phyloP scores from a whole-genome alignment of 805 yeast genomes.

The Kockiozyma suomiensis region DNA sequence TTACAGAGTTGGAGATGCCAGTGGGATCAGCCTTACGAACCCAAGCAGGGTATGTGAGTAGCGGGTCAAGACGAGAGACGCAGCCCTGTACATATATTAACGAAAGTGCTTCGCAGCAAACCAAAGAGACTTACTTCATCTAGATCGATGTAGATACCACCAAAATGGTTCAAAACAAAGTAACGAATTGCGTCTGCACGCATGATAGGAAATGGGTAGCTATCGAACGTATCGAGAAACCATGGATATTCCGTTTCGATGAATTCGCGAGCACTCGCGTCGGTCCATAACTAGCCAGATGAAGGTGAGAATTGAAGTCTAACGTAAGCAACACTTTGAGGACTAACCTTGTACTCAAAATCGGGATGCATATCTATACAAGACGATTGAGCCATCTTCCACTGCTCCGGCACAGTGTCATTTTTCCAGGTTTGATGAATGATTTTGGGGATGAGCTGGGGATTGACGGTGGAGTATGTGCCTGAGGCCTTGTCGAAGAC shows the following conservation, averaged over 20 bases:
- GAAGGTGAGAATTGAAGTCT: slow-evolving; percentile 40
- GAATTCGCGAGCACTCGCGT: slow-evolving; percentile 75
- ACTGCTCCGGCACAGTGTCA: slow-evolving; percentile 71
- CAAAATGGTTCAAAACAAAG: slow-evolving; percentile 78
- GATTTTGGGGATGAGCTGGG: slow-evolving; percentile 77
- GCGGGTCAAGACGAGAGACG: slow-evolving; percentile 73
- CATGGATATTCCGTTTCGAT: slow-evolving; percentile 80
- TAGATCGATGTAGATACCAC: slow-evolving; percentile 87
- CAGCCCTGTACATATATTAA: slow-evolving; percentile 54
- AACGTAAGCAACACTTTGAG: background rate
- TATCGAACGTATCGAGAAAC: slow-evolving; percentile 79
- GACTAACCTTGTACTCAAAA: slow-evolving; percentile 59
- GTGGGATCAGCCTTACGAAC: slow-evolving; percentile 86
- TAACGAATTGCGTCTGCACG: slow-evolving; percentile 91
- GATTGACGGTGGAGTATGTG: slow-evolving; percentile 5
- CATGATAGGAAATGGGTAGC: slow-evolving; percentile 77
- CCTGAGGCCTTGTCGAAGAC: slow-evolving; percentile 15
- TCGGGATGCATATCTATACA: slow-evolving; percentile 84
- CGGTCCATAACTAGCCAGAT: slow-evolving; percentile 69
- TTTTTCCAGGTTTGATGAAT: slow-evolving; percentile 93
- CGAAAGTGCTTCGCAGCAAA: no score
- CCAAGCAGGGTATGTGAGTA: slow-evolving; percentile 80
- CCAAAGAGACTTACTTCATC: slow-evolving; percentile 54
- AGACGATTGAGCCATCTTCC: slow-evolving; percentile 76
- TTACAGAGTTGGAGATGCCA: slow-evolving; percentile 89